Conservation (phyloP, 306 rosid species). For the Cyclanthera cordifolia region DNA sequence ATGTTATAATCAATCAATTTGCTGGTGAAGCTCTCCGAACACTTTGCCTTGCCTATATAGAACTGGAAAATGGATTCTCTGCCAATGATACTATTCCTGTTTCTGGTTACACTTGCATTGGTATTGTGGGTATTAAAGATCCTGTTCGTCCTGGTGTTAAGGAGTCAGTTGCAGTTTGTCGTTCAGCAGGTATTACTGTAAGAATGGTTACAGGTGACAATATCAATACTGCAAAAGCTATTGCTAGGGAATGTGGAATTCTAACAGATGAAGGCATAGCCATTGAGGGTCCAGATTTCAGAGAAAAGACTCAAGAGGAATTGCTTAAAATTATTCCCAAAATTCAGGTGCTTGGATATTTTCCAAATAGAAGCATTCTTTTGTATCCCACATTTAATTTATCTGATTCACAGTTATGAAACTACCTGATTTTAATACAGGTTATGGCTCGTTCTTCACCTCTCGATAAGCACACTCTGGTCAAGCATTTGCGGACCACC, state of each 20-base stretch:
- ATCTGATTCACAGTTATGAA: constrained; percentile 11
- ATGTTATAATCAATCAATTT: constrained; percentile 51
- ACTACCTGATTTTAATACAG: constrained; percentile 25
- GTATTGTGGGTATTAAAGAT: constrained; percentile 89
- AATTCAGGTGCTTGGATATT: constrained; percentile 61
- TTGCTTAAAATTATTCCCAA: constrained; percentile 64
- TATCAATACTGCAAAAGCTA: constrained; percentile 86
- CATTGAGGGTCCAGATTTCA: constrained; percentile 88
- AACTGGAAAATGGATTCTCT: constrained; percentile 58
- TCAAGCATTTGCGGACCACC: constrained; percentile 76
- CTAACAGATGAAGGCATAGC: constrained; percentile 95
- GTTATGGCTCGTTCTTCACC: constrained; percentile 99
- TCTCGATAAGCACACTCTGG: constrained; percentile 81
- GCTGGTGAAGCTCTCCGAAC: constrained; percentile 90
- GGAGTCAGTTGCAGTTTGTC: constrained; percentile 85
- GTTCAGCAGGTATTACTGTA: constrained; percentile 87
- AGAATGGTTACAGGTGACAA: constrained; percentile 98
- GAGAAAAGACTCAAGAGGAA: constrained; percentile 69
- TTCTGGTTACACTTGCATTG: constrained; percentile 77
- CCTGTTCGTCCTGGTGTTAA: constrained; percentile 96
- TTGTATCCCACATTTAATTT: constrained; percentile 8
- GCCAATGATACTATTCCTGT: constrained; percentile 49
- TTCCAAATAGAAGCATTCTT: not conserved
- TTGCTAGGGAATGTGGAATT: constrained; percentile 94
- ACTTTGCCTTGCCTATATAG: constrained; percentile 77